Percentiles rank a stretch among this genome's conserved stretches.
phyloP scores from a whole-genome alignment of 2,329 filamentous ascomycete genomes.

The Thielaviopsis populi region DNA sequence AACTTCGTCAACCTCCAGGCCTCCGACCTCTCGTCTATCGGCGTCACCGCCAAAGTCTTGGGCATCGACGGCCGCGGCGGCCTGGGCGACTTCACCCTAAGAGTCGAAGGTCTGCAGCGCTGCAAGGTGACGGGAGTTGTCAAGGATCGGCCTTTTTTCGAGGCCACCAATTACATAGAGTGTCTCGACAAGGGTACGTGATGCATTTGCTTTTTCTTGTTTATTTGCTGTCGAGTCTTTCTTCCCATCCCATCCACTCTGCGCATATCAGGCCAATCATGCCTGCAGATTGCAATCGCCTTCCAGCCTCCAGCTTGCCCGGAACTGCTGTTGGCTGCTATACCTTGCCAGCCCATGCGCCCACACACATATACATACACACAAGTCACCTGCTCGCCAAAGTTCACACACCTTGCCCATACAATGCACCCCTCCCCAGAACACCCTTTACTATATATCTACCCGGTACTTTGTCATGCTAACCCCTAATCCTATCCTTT shows the following conservation, averaged over 20 bases:
- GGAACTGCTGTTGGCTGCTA: neutral
- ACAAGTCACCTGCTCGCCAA: neutral
- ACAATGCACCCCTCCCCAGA: neutral
- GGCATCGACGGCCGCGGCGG: constrained; percentile 57
- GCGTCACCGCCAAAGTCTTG: constrained; percentile 62
- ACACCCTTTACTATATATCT: neutral
- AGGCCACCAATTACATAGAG: constrained; percentile 54
- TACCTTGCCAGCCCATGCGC: neutral
- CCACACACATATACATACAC: neutral
- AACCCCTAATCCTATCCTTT: constrained; percentile 9
- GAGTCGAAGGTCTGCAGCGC: constrained; percentile 73
- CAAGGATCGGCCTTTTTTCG: constrained; percentile 72
- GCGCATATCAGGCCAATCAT: neutral
- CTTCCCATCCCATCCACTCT: constrained; percentile 21
- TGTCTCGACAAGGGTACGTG: constrained; percentile 53
- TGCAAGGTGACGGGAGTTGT: constrained; percentile 60
- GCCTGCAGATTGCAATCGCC: neutral
- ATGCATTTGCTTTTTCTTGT: constrained; percentile 1
- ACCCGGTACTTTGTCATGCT: neutral
- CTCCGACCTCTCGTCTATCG: constrained; percentile 66
- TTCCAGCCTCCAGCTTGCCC: neutral
- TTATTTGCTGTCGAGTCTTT: constrained; percentile 11
- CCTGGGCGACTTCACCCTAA: constrained; percentile 60
- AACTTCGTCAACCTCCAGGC: constrained; percentile 47
- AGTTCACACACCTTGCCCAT: neutral